Conservation (phyloP, 208 protist genomes). For the Herpetomonas muscarum region DNA sequence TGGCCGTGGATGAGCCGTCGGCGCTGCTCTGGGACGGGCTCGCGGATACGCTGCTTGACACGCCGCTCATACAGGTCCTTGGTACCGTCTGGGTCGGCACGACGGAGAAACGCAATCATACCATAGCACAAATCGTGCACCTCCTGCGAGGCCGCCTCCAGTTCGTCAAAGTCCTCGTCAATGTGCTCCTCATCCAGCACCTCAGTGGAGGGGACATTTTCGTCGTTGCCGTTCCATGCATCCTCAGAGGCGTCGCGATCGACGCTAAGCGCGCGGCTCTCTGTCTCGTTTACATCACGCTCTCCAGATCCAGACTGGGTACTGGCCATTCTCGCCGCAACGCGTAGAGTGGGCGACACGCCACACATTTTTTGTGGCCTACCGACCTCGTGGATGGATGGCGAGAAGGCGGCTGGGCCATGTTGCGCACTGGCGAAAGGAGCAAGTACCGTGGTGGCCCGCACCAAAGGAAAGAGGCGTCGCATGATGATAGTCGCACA, state of each 20-base stretch:
- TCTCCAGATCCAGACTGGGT: background rate
- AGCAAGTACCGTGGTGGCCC: too few relatives aligned
- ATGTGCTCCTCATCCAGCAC: slow-evolving; percentile 18
- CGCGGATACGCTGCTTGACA: slow-evolving; percentile 57
- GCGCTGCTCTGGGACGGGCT: slow-evolving; percentile 69
- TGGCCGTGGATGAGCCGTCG: slow-evolving; percentile 68
- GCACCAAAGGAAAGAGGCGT: too few relatives aligned
- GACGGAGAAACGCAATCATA: slow-evolving; percentile 72
- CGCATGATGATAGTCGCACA: too few relatives aligned
- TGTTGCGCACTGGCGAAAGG: too few relatives aligned
- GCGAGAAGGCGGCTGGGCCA: too few relatives aligned
- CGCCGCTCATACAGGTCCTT: slow-evolving; percentile 63
- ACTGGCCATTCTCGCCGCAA: background rate
- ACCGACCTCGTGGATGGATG: too few relatives aligned
- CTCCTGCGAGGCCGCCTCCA: slow-evolving; percentile 89
- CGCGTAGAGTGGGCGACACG: too few relatives aligned
- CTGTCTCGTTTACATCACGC: background rate
- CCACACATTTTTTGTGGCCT: too few relatives aligned
- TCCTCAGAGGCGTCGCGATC: background rate
- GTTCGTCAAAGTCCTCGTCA: slow-evolving; percentile 79
- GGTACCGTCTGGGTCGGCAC: slow-evolving; percentile 56
- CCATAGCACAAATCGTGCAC: slow-evolving; percentile 85
- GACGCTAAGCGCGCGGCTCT: background rate
- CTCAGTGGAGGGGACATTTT: background rate
- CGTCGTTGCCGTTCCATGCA: background rate